Evolutionary conservation across 2,329 filamentous ascomycete genomes (phyloP).

Genomic region (Atkinsonella hypoxylon): DNA sequence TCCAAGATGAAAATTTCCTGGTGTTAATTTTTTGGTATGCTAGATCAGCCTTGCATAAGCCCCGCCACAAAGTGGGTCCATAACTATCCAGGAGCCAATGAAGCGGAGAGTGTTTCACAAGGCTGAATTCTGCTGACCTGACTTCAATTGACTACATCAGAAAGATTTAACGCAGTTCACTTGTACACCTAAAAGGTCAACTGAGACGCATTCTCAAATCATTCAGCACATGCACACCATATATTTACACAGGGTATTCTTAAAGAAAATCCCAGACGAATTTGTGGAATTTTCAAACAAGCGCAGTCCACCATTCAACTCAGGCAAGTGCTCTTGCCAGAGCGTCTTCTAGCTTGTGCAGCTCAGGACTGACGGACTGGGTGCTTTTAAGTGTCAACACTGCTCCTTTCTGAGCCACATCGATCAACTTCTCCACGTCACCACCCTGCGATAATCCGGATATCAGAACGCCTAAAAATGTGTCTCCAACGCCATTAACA

Average conservation of each 20-base stretch:
- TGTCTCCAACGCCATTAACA: conserved; percentile 91
- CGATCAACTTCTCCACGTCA: conserved; percentile 50
- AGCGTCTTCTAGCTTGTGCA: conserved; percentile 33
- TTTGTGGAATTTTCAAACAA: too few relatives aligned
- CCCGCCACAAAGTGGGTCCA: not conserved
- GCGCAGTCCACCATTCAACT: not conserved
- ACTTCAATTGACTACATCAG: not conserved
- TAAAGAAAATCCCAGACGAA: too few relatives aligned
- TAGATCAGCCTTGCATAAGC: not conserved
- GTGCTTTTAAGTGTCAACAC: conserved; percentile 63
- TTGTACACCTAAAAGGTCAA: too few relatives aligned
- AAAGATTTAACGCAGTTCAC: not conserved
- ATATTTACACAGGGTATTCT: too few relatives aligned
- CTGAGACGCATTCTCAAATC: too few relatives aligned
- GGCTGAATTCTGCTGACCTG: not conserved
- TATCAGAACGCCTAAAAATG: conserved; percentile 76
- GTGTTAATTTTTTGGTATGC: conserved; percentile 17
- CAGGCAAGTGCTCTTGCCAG: conserved; percentile 15
- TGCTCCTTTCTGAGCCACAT: conserved; percentile 71
- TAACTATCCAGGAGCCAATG: not conserved
- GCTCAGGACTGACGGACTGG: conserved; percentile 55
- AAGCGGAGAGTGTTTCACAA: not conserved
- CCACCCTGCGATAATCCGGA: conserved; percentile 57
- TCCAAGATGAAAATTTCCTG: not conserved
- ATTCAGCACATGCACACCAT: too few relatives aligned